Evolutionary conservation across 441 rosid species (phyloP), one percentile per base, ranked within the genome.

Genomic region (Erodium texanum): DNA sequence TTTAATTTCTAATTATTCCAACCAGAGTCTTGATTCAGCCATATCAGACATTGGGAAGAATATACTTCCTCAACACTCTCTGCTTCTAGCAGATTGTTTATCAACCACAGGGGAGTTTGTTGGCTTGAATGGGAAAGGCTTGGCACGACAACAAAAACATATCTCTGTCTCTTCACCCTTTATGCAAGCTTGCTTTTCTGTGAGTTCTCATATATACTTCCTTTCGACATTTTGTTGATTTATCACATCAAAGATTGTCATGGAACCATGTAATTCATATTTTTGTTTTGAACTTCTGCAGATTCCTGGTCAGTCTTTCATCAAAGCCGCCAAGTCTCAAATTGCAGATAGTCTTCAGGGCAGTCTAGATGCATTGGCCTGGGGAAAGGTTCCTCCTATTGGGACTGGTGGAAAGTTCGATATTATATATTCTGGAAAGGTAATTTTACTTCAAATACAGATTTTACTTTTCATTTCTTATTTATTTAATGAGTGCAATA

Each of bases 131-230:
- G 79, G 92, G 0, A 89, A 79, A 79, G 99, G 99, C 64, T 74
- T 88, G 82, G 75, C 83, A 74, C 76, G 70, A 68, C 96, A 87
- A 79, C 82, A 90, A 72, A 88, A 87, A 62, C 79, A 70, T 24
- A 86, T 89, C 54, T 86, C 89, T 43, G 82, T 82, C 0, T 62
- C 82, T 45, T 85, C 98, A 23, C 94, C 98, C 10, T 89, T 91
- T 70, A 79, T 85, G 82, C 98, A 87, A 86, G 98, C 97, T 1
- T 89, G 96, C 83, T 93, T 96, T 77, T 87, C 96, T 62, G 99
- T 92, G 62, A 81, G 89, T 82, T 73, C 61, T 74, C 34, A 38
- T 32, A 22, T 66, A 66, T 64, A 23, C 54, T 65, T 45, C 70
- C 5, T 4, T 71, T 61, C 54, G 14, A 22, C 23, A 22, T 48